Percentiles rank a stretch among this genome's conserved stretches.
Conservation (phyloP, 805 yeast species). For the Candida pseudoglaebosa region DNA sequence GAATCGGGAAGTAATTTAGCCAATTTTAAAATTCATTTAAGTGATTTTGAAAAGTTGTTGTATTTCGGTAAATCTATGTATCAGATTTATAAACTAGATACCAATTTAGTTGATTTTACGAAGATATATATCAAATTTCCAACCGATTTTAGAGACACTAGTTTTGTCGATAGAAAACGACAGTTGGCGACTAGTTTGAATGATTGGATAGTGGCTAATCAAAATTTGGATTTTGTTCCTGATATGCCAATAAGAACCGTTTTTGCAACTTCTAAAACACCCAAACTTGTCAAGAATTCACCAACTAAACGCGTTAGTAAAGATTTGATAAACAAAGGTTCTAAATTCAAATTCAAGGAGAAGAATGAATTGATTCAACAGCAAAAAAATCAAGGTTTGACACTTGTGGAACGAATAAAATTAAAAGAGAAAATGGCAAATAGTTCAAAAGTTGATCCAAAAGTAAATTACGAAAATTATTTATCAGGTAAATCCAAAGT, state of each 20-base stretch:
- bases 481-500: constrained; percentile 25
- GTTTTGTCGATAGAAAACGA: constrained; percentile 14
- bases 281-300: constrained; percentile 10
- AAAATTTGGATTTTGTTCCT: constrained; percentile 7
- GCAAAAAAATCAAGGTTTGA: constrained; percentile 22
- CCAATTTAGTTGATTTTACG: constrained; percentile 9
- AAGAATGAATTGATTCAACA: constrained; percentile 16
- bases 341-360: constrained; percentile 34
- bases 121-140: constrained; percentile 9
- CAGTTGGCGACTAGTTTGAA: constrained; percentile 15
- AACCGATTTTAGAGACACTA: background rate
- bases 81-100: constrained; percentile 9
- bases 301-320: constrained; percentile 12
- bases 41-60: constrained; percentile 16
- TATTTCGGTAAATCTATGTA: constrained; percentile 15
- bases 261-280: constrained; percentile 1
- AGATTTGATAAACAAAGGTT: constrained; percentile 28
- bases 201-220: constrained; percentile 21
- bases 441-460: constrained; percentile 14
- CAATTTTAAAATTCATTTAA: constrained; percentile 15
- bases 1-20: constrained; percentile 17
- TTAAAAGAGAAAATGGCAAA: constrained; percentile 28
- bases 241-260: background rate
- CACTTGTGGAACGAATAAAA: constrained; percentile 34
- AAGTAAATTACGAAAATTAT: constrained; percentile 17